These are phyloP conservation scores for Schrenkiella parvula DNA, from an alignment of 345 rosid species.

Conservation along the genomic window DNA sequence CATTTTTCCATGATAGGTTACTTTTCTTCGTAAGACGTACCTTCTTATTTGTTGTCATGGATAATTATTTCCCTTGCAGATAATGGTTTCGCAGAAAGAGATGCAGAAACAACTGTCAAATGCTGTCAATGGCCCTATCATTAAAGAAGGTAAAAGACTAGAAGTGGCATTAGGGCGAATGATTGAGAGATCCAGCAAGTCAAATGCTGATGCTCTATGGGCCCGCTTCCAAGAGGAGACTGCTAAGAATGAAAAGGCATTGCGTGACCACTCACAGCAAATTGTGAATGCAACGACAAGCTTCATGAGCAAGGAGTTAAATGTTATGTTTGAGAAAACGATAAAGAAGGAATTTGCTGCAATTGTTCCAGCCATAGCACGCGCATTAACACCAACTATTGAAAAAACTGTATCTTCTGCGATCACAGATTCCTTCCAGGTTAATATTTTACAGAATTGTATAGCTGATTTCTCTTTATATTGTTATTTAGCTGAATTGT, in stretches of 20 bases:
- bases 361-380: constrained; percentile 49
- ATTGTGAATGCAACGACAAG: constrained; percentile 47
- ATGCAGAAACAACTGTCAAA: constrained; percentile 74
- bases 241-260: constrained; percentile 58
- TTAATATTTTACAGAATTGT: constrained; percentile 27
- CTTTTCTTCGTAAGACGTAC: background rate
- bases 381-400: constrained; percentile 52
- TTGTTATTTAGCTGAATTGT: background rate
- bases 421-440: constrained; percentile 85
- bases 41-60: background rate
- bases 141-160: constrained; percentile 74
- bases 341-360: constrained; percentile 66
- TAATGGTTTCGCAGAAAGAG: constrained; percentile 63
- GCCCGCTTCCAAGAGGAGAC: constrained; percentile 76
- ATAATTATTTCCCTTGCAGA: constrained; percentile 38
- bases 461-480: background rate
- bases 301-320: constrained; percentile 61
- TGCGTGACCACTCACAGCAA: constrained; percentile 57
- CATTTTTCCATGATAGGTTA: background rate
- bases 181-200: constrained; percentile 69
- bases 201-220: constrained; percentile 76
- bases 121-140: constrained; percentile 47
- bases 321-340: constrained; percentile 53
- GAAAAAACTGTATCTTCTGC: constrained; percentile 68
- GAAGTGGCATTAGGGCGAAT: constrained; percentile 66